A percentile compares a stretch with the other conserved stretches of the same genome.
These are phyloP conservation scores for Pelargonium nanum DNA, from an alignment of 345 rosid genomes.

Conservation along the genomic window DNA sequence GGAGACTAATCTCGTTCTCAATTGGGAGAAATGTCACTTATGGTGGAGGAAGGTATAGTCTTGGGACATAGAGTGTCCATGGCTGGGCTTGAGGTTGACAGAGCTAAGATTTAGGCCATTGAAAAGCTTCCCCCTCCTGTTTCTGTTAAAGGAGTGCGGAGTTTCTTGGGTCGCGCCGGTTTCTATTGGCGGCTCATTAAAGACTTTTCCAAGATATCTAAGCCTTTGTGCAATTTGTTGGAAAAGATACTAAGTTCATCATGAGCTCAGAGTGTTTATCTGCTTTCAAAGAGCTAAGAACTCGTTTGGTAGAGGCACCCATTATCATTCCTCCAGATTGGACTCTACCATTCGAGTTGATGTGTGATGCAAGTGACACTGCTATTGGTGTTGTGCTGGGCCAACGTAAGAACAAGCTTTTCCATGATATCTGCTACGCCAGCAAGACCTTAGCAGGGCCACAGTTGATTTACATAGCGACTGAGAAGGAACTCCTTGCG, in stretches of 20 bases:
- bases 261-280: too few relatives aligned
- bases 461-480: neutral
- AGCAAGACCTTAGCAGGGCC: neutral
- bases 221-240: neutral
- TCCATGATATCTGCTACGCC: neutral
- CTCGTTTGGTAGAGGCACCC: neutral
- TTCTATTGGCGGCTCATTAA: neutral
- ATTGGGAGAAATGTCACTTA: neutral
- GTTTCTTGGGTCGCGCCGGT: neutral
- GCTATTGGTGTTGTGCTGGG: neutral
- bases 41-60: neutral
- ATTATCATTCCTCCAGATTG: neutral
- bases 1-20: neutral
- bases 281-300: neutral
- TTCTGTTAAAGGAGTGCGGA: neutral
- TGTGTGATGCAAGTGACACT: neutral
- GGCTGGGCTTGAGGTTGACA: neutral
- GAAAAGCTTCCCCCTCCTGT: neutral
- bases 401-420: neutral
- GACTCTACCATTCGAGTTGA: too few relatives aligned
- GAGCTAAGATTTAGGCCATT: neutral
- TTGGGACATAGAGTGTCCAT: neutral
- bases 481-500: neutral
- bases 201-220: neutral
- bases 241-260: neutral